These are phyloP conservation scores for Carex myosuroides DNA, from an alignment of 176 grass and related monocot genomes.

Conservation along the genomic window DNA sequence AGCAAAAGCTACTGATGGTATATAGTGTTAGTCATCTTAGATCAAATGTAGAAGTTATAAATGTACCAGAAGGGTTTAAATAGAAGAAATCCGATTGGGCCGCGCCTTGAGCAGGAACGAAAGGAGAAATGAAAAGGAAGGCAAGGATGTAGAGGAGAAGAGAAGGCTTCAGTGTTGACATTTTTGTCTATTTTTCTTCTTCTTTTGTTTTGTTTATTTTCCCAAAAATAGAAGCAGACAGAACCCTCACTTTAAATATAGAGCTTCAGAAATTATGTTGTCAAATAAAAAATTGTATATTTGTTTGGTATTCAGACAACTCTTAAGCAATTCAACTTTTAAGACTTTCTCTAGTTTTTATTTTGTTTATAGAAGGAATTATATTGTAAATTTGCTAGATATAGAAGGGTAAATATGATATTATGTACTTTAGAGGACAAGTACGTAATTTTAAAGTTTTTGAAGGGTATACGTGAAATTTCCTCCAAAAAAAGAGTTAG, in stretches of 20 bases:
- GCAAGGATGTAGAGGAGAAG: constrained; percentile 16
- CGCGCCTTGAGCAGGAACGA: neutral
- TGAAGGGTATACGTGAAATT: too few relatives aligned
- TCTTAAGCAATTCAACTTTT: too few relatives aligned
- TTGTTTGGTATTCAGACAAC: too few relatives aligned
- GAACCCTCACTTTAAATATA: neutral
- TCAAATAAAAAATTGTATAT: too few relatives aligned
- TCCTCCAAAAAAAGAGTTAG: too few relatives aligned
- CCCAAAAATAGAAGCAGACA: neutral
- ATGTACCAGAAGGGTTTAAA: constrained; percentile 17
- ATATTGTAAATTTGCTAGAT: too few relatives aligned
- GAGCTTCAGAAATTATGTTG: neutral
- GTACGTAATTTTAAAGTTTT: too few relatives aligned
- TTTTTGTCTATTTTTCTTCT: neutral
- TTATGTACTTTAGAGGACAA: too few relatives aligned
- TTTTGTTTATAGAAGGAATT: too few relatives aligned
- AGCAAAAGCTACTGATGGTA: too few relatives aligned
- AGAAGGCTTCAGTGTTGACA: constrained; percentile 17
- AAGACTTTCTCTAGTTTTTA: too few relatives aligned
- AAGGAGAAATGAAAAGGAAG: constrained; percentile 13
- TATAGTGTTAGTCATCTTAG: neutral
- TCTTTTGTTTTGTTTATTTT: neutral
- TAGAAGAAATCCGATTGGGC: constrained; percentile 15
- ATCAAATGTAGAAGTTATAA: neutral
- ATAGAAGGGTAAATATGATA: too few relatives aligned